These are phyloP conservation scores for Penicillium italicum DNA, from an alignment of 2,329 filamentous ascomycete genomes.

Conservation along the genomic window DNA sequence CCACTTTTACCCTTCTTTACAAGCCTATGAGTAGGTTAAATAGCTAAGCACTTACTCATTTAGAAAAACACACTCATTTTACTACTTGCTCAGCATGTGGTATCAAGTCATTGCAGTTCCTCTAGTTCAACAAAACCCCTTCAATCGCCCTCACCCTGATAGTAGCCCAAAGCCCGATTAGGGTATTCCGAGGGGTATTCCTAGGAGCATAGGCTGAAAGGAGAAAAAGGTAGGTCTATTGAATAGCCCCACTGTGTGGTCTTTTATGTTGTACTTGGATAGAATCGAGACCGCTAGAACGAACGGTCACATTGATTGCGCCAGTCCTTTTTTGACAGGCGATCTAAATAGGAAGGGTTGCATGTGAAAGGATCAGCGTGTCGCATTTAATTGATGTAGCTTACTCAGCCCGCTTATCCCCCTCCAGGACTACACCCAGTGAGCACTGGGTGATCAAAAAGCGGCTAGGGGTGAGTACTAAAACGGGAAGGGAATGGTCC, in stretches of 20 bases:
- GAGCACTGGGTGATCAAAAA: background rate
- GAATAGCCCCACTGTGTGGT: background rate
- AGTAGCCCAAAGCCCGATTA: background rate
- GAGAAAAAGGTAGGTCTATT: background rate
- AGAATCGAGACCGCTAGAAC: background rate
- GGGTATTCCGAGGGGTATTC: background rate
- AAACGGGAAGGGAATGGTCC: background rate
- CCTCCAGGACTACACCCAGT: background rate
- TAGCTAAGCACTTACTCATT: too few relatives aligned
- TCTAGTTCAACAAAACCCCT: too few relatives aligned
- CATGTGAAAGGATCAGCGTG: background rate
- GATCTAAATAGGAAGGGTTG: background rate
- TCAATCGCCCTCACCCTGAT: too few relatives aligned
- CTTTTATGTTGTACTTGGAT: background rate
- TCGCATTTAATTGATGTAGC: slow-evolving; percentile 2
- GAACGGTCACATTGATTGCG: background rate
- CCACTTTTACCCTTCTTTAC: too few relatives aligned
- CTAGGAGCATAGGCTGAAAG: background rate
- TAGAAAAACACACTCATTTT: too few relatives aligned
- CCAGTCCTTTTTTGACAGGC: background rate
- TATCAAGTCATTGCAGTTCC: too few relatives aligned
- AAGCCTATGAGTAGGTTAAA: too few relatives aligned
- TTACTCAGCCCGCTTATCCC: background rate
- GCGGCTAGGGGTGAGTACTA: background rate
- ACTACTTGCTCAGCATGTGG: too few relatives aligned